phyloP scores from a whole-genome alignment of 352 stramenopile species.

The Globisporangium nodosum region DNA sequence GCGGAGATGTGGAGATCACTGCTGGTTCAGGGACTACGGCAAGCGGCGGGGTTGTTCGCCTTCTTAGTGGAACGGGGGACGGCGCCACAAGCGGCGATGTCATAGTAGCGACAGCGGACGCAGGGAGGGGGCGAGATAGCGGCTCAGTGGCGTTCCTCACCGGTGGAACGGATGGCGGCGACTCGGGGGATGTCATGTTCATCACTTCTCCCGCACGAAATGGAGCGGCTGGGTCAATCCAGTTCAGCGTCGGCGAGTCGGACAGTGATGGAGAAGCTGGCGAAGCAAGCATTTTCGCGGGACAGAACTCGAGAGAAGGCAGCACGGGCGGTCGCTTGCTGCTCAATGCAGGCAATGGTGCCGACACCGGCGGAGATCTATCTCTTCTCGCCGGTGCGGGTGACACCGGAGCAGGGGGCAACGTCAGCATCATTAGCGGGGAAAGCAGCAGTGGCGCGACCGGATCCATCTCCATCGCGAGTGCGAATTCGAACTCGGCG shows the following conservation, averaged over 20 bases:
- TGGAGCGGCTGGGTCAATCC: slow-evolving; percentile 10
- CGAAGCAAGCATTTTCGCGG: slow-evolving; percentile 16
- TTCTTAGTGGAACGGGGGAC: slow-evolving; percentile 23
- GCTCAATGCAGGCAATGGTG: slow-evolving; percentile 13
- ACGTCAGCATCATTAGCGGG: slow-evolving; percentile 20
- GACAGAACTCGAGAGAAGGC: slow-evolving; percentile 11
- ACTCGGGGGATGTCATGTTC: slow-evolving; percentile 28
- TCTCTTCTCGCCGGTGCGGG: slow-evolving; percentile 16
- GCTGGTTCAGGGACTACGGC: slow-evolving; percentile 18
- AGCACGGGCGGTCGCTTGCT: slow-evolving; percentile 15
- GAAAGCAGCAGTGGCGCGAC: slow-evolving; percentile 16
- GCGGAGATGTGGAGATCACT: slow-evolving; percentile 24
- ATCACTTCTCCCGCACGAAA: slow-evolving; percentile 15
- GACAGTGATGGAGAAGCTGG: slow-evolving; percentile 12
- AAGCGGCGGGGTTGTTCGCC: slow-evolving; percentile 19
- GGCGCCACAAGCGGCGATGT: slow-evolving; percentile 26
- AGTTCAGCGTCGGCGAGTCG: slow-evolving; percentile 20
- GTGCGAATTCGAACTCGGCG: slow-evolving; percentile 16
- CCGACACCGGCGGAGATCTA: slow-evolving; percentile 15
- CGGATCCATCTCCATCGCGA: slow-evolving; percentile 21
- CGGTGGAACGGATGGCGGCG: slow-evolving; percentile 21
- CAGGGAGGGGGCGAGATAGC: slow-evolving; percentile 16
- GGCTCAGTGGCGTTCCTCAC: slow-evolving; percentile 24
- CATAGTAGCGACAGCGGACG: slow-evolving; percentile 21
- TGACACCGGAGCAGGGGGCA: slow-evolving; percentile 11